A percentile compares a stretch with the other conserved stretches of the same genome.
phyloP scores from a whole-genome alignment of 805 yeast species.

The Yamadazyma kitorensis region DNA sequence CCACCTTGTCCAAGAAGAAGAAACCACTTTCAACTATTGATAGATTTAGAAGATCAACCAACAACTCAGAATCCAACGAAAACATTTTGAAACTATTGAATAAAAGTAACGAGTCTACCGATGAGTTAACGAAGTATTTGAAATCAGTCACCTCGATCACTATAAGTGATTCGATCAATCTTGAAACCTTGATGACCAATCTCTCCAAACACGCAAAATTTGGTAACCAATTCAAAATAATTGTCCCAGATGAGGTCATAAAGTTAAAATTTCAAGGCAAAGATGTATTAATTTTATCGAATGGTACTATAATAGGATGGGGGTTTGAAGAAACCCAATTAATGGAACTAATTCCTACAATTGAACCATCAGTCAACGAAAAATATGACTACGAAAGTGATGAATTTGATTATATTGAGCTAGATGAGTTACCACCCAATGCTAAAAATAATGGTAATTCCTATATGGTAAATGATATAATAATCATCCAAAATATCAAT shows the following conservation, averaged over 20 bases:
- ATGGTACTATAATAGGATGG: constrained; percentile 86
- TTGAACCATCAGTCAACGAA: constrained; percentile 43
- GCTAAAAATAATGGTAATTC: constrained; percentile 28
- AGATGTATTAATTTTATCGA: constrained; percentile 67
- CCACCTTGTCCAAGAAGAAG: constrained; percentile 13
- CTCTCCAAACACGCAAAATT: constrained; percentile 23
- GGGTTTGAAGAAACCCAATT: constrained; percentile 60
- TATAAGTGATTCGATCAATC: constrained; percentile 67
- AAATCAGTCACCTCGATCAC: constrained; percentile 67
- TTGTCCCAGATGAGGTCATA: constrained; percentile 71
- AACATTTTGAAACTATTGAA: constrained; percentile 24
- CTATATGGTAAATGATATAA: constrained; percentile 63
- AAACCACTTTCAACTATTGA: constrained; percentile 27
- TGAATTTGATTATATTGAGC: constrained; percentile 77
- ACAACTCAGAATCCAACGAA: constrained; percentile 21
- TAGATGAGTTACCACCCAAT: constrained; percentile 20
- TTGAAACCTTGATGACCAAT: constrained; percentile 49
- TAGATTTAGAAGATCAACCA: constrained; percentile 24
- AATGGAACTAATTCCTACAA: constrained; percentile 47
- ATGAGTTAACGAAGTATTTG: constrained; percentile 8
- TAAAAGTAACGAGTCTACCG: constrained; percentile 15
- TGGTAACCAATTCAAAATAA: constrained; percentile 7
- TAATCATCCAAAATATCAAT: constrained; percentile 56
- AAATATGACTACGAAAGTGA: constrained; percentile 64
- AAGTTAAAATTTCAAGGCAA: constrained; percentile 39